Evolutionary conservation across 2,329 filamentous ascomycete genomes (phyloP), one percentile per base, ranked within the genome.

Genomic region (Monosporascus sp.): DNA sequence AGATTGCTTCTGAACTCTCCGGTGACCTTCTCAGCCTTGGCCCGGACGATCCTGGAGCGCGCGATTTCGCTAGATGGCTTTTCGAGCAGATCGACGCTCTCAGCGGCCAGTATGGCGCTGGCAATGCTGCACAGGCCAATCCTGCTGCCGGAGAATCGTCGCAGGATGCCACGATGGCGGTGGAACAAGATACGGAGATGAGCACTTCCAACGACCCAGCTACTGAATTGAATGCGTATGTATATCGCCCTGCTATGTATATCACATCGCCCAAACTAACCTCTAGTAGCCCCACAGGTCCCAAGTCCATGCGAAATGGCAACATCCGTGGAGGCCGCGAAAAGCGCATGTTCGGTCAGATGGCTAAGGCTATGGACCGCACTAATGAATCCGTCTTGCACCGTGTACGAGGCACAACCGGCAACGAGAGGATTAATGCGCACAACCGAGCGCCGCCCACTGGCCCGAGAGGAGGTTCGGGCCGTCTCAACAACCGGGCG

Each of bases 61-160:
- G 82, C 57, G 87, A 92, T 52, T 97, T 99, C 68, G 86, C 92
- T 57, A 81, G 80, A 68, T 99, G 94, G 94, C 77, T 99, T n/a
- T 97, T 97, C 68, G 83, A 91, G 52, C 88, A 96, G 69, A 86
- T 96, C 56, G 83, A 87, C 46, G 59, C 74, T 14, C 76, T 94
- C 57, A 84, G 86, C 64, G 74, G 76, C 48, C 83, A 87, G 67
- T 65, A 86, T 55, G 85, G 85, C 59, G 81, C 24, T 14, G 26
- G 81, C 24, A 71, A 65, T 17, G 60, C 65, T 14, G 66, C 68
- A 52, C 70, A 72, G 57, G 48, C 65, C 35, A 63, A 64, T 5
- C 50, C 11, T 49, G n/a, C 53, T 19, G n/a, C n/a, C 22, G 65
- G 55, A 19, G 66, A 50, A 19, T 11, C 31, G 37, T 38, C 54